These are phyloP conservation scores for Saturnispora besseyi DNA, from an alignment of 805 yeast species.

Conservation along the genomic window DNA sequence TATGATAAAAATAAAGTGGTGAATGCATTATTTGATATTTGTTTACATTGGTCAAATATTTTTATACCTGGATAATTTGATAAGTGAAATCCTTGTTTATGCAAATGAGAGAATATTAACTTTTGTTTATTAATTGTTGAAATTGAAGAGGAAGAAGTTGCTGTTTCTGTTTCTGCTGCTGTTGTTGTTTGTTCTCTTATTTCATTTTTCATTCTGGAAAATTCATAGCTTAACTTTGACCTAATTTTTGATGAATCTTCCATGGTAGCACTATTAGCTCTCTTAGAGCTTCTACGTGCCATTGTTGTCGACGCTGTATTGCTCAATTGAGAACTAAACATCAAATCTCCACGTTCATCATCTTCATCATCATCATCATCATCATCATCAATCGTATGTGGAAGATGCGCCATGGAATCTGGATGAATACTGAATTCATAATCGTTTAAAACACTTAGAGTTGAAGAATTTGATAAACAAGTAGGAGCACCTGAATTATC, in stretches of 20 bases:
- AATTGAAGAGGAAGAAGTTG: neutral
- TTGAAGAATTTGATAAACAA: neutral
- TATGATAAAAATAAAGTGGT: conserved; percentile 17
- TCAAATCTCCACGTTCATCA: neutral
- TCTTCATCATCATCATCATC: neutral
- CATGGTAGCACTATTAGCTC: conserved; percentile 3
- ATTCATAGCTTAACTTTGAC: conserved; percentile 15
- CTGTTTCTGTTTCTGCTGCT: neutral
- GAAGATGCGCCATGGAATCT: neutral
- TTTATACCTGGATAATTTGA: conserved; percentile 14
- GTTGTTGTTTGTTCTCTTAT: neutral
- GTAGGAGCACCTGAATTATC: too few relatives aligned
- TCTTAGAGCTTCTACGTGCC: neutral
- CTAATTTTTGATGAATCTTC: conserved; percentile 24
- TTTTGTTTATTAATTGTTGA: neutral
- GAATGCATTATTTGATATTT: conserved; percentile 22
- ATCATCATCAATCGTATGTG: neutral
- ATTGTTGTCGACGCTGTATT: neutral
- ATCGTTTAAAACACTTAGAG: neutral
- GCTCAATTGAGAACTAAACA: neutral
- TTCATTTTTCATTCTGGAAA: conserved; percentile 2
- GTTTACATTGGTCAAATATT: conserved; percentile 13
- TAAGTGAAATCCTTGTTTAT: conserved; percentile 17
- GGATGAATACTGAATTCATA: neutral
- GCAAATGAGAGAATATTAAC: conserved; percentile 11